Evolutionary conservation across 2,329 filamentous ascomycete genomes (phyloP).

Genomic region (Verticillium albo-atrum): DNA sequence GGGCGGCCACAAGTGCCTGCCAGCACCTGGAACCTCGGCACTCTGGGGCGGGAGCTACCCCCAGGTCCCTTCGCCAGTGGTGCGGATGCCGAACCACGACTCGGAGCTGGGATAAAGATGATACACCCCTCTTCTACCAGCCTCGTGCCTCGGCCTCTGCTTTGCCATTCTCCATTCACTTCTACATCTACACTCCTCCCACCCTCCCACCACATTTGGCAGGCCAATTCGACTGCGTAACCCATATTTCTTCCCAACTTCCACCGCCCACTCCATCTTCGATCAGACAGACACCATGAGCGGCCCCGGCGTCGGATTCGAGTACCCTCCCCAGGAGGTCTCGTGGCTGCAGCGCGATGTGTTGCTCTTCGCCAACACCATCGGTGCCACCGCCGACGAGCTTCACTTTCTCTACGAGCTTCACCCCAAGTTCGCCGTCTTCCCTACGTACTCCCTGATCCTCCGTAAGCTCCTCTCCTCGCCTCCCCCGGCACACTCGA

Average conservation of each 20-base stretch:
- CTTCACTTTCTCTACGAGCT: constrained; percentile 92
- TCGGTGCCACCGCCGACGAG: constrained; percentile 80
- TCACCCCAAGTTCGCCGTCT: constrained; percentile 79
- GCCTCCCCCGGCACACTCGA: neutral
- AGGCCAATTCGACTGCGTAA: neutral
- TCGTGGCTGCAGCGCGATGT: constrained; percentile 86
- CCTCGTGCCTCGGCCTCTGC: neutral
- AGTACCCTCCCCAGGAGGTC: constrained; percentile 72
- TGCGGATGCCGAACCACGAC: neutral
- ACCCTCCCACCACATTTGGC: neutral
- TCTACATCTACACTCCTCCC: neutral
- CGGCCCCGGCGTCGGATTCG: constrained; percentile 63
- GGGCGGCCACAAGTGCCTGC: neutral
- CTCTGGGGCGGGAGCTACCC: neutral
- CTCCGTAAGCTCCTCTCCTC: constrained; percentile 52
- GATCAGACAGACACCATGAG: constrained; percentile 7
- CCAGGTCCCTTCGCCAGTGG: neutral
- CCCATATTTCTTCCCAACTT: neutral
- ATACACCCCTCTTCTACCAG: neutral
- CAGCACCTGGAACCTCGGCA: neutral
- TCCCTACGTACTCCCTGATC: constrained; percentile 83
- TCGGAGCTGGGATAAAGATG: neutral
- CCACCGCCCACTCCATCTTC: neutral
- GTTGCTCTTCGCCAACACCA: constrained; percentile 85
- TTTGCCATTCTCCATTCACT: no score